A percentile compares a stretch with the other conserved stretches of the same genome.
phyloP scores from a whole-genome alignment of 2,329 filamentous ascomycete species.

The Drechmeria coniospora region DNA sequence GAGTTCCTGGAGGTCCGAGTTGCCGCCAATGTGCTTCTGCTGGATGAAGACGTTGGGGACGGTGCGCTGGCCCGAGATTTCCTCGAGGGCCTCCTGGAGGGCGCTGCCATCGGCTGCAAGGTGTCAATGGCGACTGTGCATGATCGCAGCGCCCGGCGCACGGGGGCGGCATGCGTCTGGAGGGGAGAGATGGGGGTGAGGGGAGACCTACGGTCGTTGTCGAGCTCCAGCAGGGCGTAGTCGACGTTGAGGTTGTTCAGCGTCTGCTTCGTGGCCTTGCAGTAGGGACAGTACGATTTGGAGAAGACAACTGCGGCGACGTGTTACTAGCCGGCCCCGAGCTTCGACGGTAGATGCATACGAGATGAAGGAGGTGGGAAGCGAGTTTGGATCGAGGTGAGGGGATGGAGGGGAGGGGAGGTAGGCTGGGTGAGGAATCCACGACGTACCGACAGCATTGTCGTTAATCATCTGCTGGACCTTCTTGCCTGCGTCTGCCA shows the following conservation, averaged over 20 bases:
- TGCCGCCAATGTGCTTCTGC: constrained; percentile 86
- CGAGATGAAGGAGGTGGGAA: too few species aligned
- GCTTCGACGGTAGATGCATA: too few species aligned
- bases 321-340: constrained; percentile 1
- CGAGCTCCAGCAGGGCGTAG: constrained; percentile 65
- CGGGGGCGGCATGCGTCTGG: too few species aligned
- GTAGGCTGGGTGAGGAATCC: too few species aligned
- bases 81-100: constrained; percentile 68
- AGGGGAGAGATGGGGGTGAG: not conserved
- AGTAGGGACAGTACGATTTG: constrained; percentile 96
- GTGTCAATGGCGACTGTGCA: not conserved
- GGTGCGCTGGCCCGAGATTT: constrained; percentile 70
- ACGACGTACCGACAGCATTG: constrained; percentile 67
- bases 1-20: constrained; percentile 64
- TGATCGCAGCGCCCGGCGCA: too few species aligned
- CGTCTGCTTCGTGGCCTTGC: constrained; percentile 60
- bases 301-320: constrained; percentile 67
- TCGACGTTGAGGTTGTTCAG: constrained; percentile 57
- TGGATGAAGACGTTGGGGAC: constrained; percentile 94
- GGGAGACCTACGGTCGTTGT: constrained; percentile 57
- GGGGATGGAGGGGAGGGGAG: not conserved
- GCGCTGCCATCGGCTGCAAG: constrained; percentile 59
- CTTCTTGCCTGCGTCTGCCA: constrained; percentile 73
- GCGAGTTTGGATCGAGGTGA: too few species aligned
- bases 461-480: constrained; percentile 77